These are phyloP conservation scores for Triangularia setosa DNA, from an alignment of 2,329 filamentous ascomycete species.

Conservation along the genomic window DNA sequence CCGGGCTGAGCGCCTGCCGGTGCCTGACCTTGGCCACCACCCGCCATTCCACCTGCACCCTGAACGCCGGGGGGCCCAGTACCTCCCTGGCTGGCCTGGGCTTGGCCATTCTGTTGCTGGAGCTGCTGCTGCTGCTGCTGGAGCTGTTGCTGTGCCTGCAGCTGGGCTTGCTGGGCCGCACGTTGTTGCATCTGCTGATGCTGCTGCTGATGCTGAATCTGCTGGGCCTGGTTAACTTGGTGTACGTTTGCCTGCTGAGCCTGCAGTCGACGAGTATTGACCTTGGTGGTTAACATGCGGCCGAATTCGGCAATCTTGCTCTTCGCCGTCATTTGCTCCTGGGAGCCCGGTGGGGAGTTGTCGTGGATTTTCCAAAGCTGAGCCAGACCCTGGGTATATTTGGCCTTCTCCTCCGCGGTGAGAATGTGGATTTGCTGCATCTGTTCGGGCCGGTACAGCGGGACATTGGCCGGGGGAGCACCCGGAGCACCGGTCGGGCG, in stretches of 20 bases:
- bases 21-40: neutral
- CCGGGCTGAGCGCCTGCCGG: constrained; percentile 15
- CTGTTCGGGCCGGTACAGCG: constrained; percentile 48
- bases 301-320: constrained; percentile 60
- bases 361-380: constrained; percentile 52
- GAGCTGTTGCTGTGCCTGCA: constrained; percentile 13
- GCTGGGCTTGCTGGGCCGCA: constrained; percentile 19
- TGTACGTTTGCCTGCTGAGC: constrained; percentile 26
- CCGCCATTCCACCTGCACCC: neutral
- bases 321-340: constrained; percentile 47
- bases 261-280: constrained; percentile 31
- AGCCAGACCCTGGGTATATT: constrained; percentile 56
- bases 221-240: constrained; percentile 15
- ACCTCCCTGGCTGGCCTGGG: constrained; percentile 13
- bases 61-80: neutral
- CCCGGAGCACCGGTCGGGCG: constrained; percentile 2
- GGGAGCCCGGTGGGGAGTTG: constrained; percentile 43
- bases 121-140: constrained; percentile 23
- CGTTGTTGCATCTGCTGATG: constrained; percentile 20
- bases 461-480: neutral
- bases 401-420: constrained; percentile 51
- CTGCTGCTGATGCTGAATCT: constrained; percentile 18
- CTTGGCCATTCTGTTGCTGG: constrained; percentile 16
- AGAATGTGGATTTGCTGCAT: constrained; percentile 50
- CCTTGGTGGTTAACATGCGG: constrained; percentile 50